phyloP scores from a whole-genome alignment of 306 rosid species.

The Hippophae gyantsensis region DNA sequence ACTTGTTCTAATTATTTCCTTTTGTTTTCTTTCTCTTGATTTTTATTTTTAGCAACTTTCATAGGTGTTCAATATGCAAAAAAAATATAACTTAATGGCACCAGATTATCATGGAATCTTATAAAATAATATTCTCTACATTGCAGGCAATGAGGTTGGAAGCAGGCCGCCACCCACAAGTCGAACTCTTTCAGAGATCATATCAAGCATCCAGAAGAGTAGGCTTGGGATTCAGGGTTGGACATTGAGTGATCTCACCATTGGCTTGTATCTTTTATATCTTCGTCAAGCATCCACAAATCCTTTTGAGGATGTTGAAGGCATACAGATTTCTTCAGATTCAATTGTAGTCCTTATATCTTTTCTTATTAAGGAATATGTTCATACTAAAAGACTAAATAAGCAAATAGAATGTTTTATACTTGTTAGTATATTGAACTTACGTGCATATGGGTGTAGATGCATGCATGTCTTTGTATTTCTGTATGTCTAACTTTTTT shows the following conservation, averaged over 20 bases:
- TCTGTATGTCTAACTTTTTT: background rate
- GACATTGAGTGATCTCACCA: slow-evolving; percentile 90
- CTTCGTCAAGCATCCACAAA: slow-evolving; percentile 77
- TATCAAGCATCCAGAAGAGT: slow-evolving; percentile 64
- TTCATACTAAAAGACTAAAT: background rate
- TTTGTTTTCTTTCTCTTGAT: background rate
- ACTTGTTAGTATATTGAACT: too few species aligned
- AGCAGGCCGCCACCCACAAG: slow-evolving; percentile 40
- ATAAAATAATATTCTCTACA: slow-evolving; percentile 10
- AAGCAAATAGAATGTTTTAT: background rate
- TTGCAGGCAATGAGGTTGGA: slow-evolving; percentile 48
- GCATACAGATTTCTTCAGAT: slow-evolving; percentile 60
- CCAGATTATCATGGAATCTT: slow-evolving; percentile 14
- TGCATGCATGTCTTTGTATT: slow-evolving; percentile 1
- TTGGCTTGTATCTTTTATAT: slow-evolving; percentile 80
- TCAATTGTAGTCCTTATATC: slow-evolving; percentile 40
- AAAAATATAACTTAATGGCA: background rate
- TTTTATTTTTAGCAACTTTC: background rate
- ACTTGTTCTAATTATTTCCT: background rate
- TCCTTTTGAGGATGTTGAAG: slow-evolving; percentile 55
- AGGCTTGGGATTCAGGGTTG: slow-evolving; percentile 83
- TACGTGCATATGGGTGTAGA: background rate
- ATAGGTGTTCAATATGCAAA: background rate
- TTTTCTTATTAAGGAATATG: slow-evolving; percentile 8
- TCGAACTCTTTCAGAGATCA: slow-evolving; percentile 68